A percentile compares a stretch with the other conserved stretches of the same genome.
Conservation (phyloP, 495 filamentous ascomycete species). For the Parathielavia hyrcaniae region DNA sequence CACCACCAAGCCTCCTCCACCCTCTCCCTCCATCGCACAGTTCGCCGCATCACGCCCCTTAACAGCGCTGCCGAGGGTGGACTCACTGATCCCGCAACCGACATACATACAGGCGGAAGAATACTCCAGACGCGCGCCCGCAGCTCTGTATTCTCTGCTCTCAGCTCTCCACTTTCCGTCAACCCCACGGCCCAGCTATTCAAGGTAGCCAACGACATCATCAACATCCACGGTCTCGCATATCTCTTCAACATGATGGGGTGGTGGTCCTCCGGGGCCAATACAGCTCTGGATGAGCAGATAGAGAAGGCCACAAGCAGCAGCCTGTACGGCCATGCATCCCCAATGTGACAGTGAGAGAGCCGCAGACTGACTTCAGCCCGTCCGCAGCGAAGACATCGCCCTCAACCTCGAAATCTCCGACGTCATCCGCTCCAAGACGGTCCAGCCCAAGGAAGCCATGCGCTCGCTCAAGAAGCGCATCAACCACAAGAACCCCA, state of each 20-base stretch:
- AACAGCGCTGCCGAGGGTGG: neutral
- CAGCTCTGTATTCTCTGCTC: neutral
- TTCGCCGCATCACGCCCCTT: slow-evolving; percentile 2
- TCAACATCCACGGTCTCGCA: neutral
- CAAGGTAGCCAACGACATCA: neutral
- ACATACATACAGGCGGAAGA: neutral
- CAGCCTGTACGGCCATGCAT: slow-evolving; percentile 60
- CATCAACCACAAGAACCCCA: slow-evolving; percentile 93
- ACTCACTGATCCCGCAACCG: neutral
- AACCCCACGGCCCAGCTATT: neutral
- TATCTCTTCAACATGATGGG: slow-evolving; percentile 59
- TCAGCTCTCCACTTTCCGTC: neutral
- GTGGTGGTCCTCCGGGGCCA: slow-evolving; percentile 76
- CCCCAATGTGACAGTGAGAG: neutral
- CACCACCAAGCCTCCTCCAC: neutral
- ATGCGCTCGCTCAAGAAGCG: slow-evolving; percentile 92
- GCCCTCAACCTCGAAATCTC: slow-evolving; percentile 95
- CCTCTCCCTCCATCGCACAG: slow-evolving; percentile 15
- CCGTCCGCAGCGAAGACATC: slow-evolving; percentile 75
- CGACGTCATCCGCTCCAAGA: slow-evolving; percentile 92
- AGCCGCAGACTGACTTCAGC: slow-evolving; percentile 14
- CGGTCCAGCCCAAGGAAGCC: slow-evolving; percentile 91
- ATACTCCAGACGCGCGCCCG: neutral
- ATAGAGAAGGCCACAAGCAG: slow-evolving; percentile 90
- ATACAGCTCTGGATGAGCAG: slow-evolving; percentile 88